Base-by-base conservation (phyloP, 208 protist species). In the Endotrypanum monterogeii region DNA sequence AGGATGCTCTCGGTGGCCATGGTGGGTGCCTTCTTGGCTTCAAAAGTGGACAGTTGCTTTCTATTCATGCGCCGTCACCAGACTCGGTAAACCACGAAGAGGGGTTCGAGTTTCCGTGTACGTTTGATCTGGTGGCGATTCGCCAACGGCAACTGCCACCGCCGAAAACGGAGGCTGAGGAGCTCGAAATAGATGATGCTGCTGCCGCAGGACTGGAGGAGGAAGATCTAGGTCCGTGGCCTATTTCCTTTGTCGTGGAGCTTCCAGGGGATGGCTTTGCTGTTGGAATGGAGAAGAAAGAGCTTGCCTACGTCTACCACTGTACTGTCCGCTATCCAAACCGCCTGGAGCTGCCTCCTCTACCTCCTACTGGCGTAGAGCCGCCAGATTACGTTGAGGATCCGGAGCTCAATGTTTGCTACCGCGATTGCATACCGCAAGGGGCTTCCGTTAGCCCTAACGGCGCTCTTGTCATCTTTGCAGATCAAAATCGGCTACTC, bases 331-430 rank as follows among this genome's bases (percentile, higher is more conserved):
- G 93, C 48, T 97, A 97, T 75, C 73, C 83, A 3, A 83, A 80
- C 28, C 69, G 32, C 28, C 80, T 87, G 11, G 73, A 67, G 14
- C 84, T 95, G 61, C 93, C 93, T 0, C 91, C 91, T 35, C 84
- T 97, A 5, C 93, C 93, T n/a, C 78, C 91, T 5, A 96, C 93
- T 9, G 93, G 93, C 8, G 82, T 95, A 52, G 92, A 95, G 73
- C 91, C 91, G 23, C 87, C 87, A 3, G 75, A 93, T 74, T 95
- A 94, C 73, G 91, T 96, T 14, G 94, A 98, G 82, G 94, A 98
- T 48, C 94, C 94, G 25, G 72, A 82, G n/a, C 62, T 85, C 9
- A 98, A 98, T 74, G 20, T 96, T 30, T 93, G 92, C 83, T 94
- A 94, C 79, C 84, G 85, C 32, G 84, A 90, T 69, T 71, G 65